Percentiles rank a stretch among this genome's conserved stretches.
These are phyloP conservation scores for Thalassiosira exigua DNA, from an alignment of 352 stramenopile genomes.

Conservation along the genomic window DNA sequence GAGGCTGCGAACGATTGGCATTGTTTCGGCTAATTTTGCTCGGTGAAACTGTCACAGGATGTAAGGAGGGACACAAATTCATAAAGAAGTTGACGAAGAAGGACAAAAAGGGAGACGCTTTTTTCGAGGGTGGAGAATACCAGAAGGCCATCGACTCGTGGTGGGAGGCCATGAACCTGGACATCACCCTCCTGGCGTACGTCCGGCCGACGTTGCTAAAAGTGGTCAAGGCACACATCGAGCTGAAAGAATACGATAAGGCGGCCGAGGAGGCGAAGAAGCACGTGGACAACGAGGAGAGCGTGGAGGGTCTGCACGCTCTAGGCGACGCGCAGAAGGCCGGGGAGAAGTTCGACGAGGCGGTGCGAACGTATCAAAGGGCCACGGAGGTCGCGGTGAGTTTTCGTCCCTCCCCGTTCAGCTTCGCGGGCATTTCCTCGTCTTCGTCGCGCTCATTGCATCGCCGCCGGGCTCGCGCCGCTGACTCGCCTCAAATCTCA, in stretches of 20 bases:
- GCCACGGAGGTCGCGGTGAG: constrained; percentile 67
- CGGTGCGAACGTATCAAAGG: constrained; percentile 65
- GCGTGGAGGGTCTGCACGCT: constrained; percentile 69
- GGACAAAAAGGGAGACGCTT: constrained; percentile 75
- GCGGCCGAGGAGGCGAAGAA: constrained; percentile 64
- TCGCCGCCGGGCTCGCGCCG: no score
- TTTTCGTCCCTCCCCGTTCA: background rate
- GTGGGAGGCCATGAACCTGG: constrained; percentile 70
- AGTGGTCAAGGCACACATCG: constrained; percentile 72
- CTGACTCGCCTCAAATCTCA: no score
- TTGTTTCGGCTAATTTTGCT: no score
- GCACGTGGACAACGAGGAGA: constrained; percentile 67
- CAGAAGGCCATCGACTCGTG: constrained; percentile 61
- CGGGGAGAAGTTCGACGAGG: constrained; percentile 76
- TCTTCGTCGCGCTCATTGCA: constrained; percentile 3
- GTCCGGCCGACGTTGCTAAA: constrained; percentile 63
- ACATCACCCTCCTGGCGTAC: constrained; percentile 62
- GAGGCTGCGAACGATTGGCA: no score
- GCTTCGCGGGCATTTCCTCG: constrained; percentile 4
- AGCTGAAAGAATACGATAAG: constrained; percentile 67
- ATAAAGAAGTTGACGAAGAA: constrained; percentile 81
- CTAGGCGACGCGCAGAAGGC: constrained; percentile 68
- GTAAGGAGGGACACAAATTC: constrained; percentile 82
- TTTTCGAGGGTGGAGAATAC: constrained; percentile 54
- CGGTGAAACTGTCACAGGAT: no score